Base-by-base conservation (phyloP, 805 yeast species). In the Nakazawaea sp. region DNA sequence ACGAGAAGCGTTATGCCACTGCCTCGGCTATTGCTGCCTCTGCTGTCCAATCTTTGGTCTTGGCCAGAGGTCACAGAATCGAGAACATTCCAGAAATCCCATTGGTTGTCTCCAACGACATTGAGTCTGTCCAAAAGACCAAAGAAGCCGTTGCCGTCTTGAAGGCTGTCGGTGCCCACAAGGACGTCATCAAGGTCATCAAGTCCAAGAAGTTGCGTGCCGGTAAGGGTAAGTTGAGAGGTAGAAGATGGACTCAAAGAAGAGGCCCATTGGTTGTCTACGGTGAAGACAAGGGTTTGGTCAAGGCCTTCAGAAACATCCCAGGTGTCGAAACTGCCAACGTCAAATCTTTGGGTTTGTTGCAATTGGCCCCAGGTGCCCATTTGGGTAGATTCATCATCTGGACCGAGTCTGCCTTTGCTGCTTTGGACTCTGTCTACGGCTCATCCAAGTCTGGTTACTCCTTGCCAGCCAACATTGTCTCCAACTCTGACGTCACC, bases 321-420 rank as follows among this genome's bases (percentile, higher is more conserved):
- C 98, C 98, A 72, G 98, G 98, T 84, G 97, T 92, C 56, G 98
- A 92, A 78, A 81, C 96, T 62, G 80, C 90, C 60, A 75, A 81
- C 68, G 98, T 92, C 59, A 74, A 82, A 60, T 75, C 89, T 64
- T 79, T 92, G 62, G 92, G 92, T 75, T 78, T 92, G 61, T 82
- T 92, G 68, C 97, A 90, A 78, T 84, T 92, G 64, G 98, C 98
- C 60, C 98, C 98, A 71, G 98, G 98, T 83, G 95, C 97, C 66
- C 98, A 92, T 80, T 77, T 92, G 62, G 98, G 98, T 78, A 89
- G 98, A 81, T 92, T 92, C 64, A 83, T 92, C 64, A 87, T 92
- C 87, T 92, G 98, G 98, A 89, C 98, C 64, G 96, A 89, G 78
- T 75, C 87, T 66, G 99, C 99, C 66, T 88, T 92, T 70, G 83